Base-by-base conservation (phyloP, 371 early-diverging fungal species). In the Phascolomyces articulosus region DNA sequence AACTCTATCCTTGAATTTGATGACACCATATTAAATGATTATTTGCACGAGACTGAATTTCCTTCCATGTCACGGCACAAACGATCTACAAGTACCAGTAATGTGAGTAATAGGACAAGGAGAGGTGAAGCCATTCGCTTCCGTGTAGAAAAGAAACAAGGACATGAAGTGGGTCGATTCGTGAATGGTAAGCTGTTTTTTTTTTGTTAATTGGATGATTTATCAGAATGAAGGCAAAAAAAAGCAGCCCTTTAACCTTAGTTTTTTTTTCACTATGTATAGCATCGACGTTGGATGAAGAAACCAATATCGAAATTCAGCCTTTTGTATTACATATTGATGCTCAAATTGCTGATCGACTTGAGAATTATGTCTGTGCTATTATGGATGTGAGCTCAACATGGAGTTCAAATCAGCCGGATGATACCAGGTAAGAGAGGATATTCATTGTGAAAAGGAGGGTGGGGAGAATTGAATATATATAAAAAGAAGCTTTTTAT, bases 281-380 rank as follows among this genome's bases (percentile, higher is more conserved):
- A 72, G 73, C 69, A 15, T 58, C 60, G 0, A 61, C 69, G 1
- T 67, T 72, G 44, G 72, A 78, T 9, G 73, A 75, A 28, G 85
- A 87, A 40, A 72, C 79, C 1, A 68, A 68, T 11, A 71, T 86
- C 2, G 84, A 85, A 18, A 69, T 87, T 11, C 75, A 82, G 54
- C 78, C 89, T 4, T 66, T 86, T 20, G 80, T 78, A 29, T 26
- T 87, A 13, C 74, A 78, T 31, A 10, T 88, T 16, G 85, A 88
- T 68, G 65, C 85, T 0, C 70, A 73, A 55, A 79, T 82, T 11
- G 60, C 75, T 4, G 76, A 83, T 62, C 58, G 89, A 40, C 63
- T 87, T 28, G 86, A 86, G 34, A 75, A 66, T 40, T 82, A 77
- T 54, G 63, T 85, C 18, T 24, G 74, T 55, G 77, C 74, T 20